Base-by-base conservation (phyloP, 1,139 yeast genomes). In the Saccharomyces pastorianus region DNA sequence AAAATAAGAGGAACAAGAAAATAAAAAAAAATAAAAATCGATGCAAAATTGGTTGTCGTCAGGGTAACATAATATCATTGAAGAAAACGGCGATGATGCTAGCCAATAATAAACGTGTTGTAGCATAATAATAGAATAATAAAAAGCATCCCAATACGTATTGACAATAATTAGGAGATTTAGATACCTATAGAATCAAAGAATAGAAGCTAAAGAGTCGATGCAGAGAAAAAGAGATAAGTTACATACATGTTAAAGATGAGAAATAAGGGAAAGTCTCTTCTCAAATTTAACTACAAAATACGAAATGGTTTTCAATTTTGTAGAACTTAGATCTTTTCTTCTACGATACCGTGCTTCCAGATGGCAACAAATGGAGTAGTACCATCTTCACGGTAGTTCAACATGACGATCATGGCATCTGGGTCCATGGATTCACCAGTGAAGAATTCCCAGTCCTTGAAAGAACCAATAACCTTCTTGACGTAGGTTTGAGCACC, bases 401-500 rank as follows among this genome's bases (percentile, higher is more conserved):
- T 93, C 79, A 93, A 87, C 76, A 93, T 84, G 67, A 89, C 91
- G 73, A 93, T 79, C 99, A 93, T 93, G 70, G 87, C 97, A 76
- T 93, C 98, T 75, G 98, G 97, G 85, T 95, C 96, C 99, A 93
- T 95, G 72, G 96, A 87, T 82, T 93, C 98, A 82, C 99, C 99
- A 67, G 96, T 93, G 90, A 78, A 93, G 84, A 93, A 93, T 73
- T 93, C 99, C 95, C 95, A 93, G 83, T 93, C 99, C 75, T 85
- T 85, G 93, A 93, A 93, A 76, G 90, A 85, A 69, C 84, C 87
- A 70, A 93, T 76, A 66, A 93, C 86, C 83, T 93, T 95, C 88
- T 95, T 93, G 77, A 88, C 95, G 82, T 89, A 91, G 67, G 88
- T 78, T 66, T 84, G 81, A 68, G 99, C 99, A 75, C 97, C 97